These are phyloP conservation scores for Paramecium primaurelia DNA, from an alignment of 73 alveolate genomes.

Conservation along the genomic window DNA sequence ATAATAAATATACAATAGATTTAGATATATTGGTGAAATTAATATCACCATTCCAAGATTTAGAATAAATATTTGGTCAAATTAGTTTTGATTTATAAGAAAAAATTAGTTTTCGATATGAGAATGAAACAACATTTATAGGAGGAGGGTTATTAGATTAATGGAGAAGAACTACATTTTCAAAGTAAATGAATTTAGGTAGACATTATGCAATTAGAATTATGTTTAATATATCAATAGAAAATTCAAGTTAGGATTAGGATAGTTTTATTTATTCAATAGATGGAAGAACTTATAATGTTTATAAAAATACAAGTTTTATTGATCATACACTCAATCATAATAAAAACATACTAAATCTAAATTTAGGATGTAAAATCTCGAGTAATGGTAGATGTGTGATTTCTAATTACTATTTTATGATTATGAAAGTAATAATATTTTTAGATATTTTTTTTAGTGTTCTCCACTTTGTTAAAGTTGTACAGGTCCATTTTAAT, in stretches of 20 bases:
- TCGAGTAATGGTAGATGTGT: constrained; percentile 36
- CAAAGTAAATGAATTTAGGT: background rate
- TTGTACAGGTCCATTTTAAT: background rate
- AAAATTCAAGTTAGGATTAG: background rate
- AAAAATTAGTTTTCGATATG: background rate
- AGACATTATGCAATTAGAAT: constrained; percentile 11
- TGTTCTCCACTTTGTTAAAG: background rate
- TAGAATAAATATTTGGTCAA: background rate
- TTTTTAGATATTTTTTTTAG: background rate
- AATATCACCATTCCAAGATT: background rate
- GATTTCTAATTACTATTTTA: background rate
- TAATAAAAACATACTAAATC: background rate
- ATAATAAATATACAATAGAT: background rate
- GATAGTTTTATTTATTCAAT: background rate
- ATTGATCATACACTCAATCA: background rate
- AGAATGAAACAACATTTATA: background rate
- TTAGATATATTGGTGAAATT: background rate
- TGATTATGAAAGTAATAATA: background rate
- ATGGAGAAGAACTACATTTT: background rate
- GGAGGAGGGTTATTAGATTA: background rate
- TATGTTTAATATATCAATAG: background rate
- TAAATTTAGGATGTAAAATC: constrained; percentile 28
- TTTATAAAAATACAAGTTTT: background rate
- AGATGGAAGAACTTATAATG: background rate
- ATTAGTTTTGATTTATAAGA: background rate